Evolutionary conservation across 306 rosid species (phyloP), one percentile per base, ranked within the genome.

Genomic region (Prunus armeniaca): DNA sequence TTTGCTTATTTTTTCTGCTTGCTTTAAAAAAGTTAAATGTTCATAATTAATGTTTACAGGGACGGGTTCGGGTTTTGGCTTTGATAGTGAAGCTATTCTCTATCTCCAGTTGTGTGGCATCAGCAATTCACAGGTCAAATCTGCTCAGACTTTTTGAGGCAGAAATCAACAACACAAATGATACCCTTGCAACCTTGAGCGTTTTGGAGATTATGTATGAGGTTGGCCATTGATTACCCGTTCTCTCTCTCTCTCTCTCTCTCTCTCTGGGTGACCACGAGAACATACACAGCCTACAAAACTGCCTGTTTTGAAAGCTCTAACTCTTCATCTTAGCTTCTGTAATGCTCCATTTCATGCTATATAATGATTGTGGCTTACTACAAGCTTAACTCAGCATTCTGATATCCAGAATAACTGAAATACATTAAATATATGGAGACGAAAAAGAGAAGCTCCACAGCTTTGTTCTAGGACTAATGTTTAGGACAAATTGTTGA

Each of bases 151-250:
- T 84, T 79, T 82, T 95, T 68, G 97, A 95, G 88, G 88, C 71
- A 34, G 97, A 89, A 89, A 86, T 92, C 85, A 84, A 82, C 67
- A 84, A 85, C 50, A 34, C 92, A 73, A 73, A 84, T 46, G 99
- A 95, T 81, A 87, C 89, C 74, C 99, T 92, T 75, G 91, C 81
- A 66, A 90, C 96, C 67, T 74, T 90, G 80, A 88, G 89, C 56
- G 97, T 88, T 76, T 84, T 95, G 91, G 99, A 95, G 89, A 96
- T 95, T 64, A 82, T 95, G 54, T 95, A 88, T 22, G 99, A 95
- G 99, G 99, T 95, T 77, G 70, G 75, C 70, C 58, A 17, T 56
- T 30, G 72, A 30, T 66, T 60, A 27, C 43, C 61, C 71, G 11
- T n/a, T 32, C 32, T 9, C n/a, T 72, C 76, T 73, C 60, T 72